These are phyloP conservation scores for Candida sp. DNA, from an alignment of 1,139 yeast genomes.

Conservation along the genomic window DNA sequence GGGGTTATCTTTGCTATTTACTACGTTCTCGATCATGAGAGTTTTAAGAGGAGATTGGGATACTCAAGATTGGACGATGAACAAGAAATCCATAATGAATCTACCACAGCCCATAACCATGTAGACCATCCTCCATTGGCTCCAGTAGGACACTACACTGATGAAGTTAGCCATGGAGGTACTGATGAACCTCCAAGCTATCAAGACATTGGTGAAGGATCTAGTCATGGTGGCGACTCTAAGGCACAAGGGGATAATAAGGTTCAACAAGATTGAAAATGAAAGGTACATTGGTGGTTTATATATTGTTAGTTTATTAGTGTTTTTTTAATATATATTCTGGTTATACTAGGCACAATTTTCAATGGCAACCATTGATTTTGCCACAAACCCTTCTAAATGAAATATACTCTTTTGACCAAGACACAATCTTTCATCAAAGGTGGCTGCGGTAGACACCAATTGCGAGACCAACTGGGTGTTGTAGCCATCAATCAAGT, in stretches of 20 bases:
- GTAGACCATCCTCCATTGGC: slow-evolving; percentile 2
- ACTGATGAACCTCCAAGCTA: slow-evolving; percentile 10
- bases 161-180: slow-evolving; percentile 7
- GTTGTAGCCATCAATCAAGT: slow-evolving; percentile 44
- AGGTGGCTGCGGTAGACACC: slow-evolving; percentile 67
- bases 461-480: slow-evolving; percentile 44
- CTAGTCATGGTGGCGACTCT: slow-evolving; percentile 9
- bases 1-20: slow-evolving; percentile 34
- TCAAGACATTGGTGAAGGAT: slow-evolving; percentile 9
- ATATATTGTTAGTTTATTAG: background rate
- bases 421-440: slow-evolving; percentile 83
- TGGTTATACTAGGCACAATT: slow-evolving; percentile 1
- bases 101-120: slow-evolving; percentile 1
- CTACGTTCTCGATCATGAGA: slow-evolving; percentile 20
- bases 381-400: slow-evolving; percentile 91
- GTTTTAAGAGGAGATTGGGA: slow-evolving; percentile 16
- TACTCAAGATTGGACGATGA: slow-evolving; percentile 21
- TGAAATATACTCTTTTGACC: slow-evolving; percentile 93
- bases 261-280: slow-evolving; percentile 20
- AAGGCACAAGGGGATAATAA: slow-evolving; percentile 23
- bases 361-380: slow-evolving; percentile 64
- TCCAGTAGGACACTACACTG: slow-evolving; percentile 2
- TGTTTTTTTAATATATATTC: background rate
- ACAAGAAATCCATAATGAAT: slow-evolving; percentile 5
- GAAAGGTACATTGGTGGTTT: too few relatives aligned